phyloP scores from a whole-genome alignment of 179 eudicot species.

The Beta corolliflora region DNA sequence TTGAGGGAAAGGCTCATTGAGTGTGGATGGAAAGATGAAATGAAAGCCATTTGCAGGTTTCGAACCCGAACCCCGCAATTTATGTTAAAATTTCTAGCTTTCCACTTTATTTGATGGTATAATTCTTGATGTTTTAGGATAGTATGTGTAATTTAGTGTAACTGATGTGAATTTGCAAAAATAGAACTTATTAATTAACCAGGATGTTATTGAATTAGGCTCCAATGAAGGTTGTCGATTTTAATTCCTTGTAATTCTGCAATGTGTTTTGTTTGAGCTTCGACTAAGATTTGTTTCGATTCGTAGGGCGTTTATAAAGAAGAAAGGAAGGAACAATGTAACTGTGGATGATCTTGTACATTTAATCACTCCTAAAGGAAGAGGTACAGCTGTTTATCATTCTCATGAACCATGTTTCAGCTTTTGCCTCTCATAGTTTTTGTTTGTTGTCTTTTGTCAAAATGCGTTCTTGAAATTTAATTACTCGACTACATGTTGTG shows the following conservation, averaged over 20 bases:
- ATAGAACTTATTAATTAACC: too few relatives aligned
- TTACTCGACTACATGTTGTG: neutral
- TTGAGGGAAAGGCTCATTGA: conserved; percentile 86
- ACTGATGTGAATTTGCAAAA: neutral
- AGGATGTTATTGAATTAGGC: too few relatives aligned
- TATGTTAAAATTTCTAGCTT: too few relatives aligned
- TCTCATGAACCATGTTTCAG: neutral
- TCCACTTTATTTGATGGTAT: neutral
- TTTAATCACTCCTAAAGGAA: conserved; percentile 75
- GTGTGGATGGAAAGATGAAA: conserved; percentile 93
- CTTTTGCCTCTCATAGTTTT: neutral
- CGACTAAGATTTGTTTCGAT: conserved; percentile 11
- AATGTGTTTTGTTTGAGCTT: conserved; percentile 2
- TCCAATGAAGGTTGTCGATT: neutral
- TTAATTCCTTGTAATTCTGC: neutral
- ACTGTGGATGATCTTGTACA: conserved; percentile 78
- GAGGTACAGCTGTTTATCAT: conserved; percentile 47
- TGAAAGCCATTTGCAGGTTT: conserved; percentile 86
- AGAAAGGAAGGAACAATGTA: conserved; percentile 78
- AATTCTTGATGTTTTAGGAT: neutral
- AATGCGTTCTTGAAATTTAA: neutral
- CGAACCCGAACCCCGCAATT: too few relatives aligned
- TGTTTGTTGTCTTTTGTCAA: conserved; percentile 12
- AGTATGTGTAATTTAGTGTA: neutral
- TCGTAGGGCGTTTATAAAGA: conserved; percentile 60